These are phyloP conservation scores for Pogostemon cablin DNA, from an alignment of 257 asterid species.

Conservation along the genomic window DNA sequence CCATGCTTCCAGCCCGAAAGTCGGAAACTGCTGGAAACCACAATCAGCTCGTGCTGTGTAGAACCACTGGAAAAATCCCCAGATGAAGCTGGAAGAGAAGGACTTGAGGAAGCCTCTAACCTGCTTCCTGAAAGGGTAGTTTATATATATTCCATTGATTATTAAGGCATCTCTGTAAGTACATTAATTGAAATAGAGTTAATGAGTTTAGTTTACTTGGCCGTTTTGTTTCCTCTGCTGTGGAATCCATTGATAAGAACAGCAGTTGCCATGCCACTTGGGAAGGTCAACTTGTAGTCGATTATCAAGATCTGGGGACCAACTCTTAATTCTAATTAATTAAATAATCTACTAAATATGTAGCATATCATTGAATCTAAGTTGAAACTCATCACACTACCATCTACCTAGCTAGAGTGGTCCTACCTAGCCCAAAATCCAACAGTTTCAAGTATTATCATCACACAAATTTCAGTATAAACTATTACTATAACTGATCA, in stretches of 20 bases:
- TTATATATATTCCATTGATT: no score
- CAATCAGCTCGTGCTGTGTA: conserved; percentile 68
- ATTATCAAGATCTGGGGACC: conserved; percentile 72
- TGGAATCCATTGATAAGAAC: conserved; percentile 92
- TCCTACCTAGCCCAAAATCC: no score
- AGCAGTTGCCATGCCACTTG: conserved; percentile 95
- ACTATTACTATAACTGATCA: background rate
- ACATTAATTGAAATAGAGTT: no score
- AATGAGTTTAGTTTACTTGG: conserved; percentile 48
- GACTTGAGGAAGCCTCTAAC: conserved; percentile 67
- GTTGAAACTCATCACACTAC: no score
- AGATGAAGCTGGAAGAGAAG: conserved; percentile 61
- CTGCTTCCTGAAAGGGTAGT: conserved; percentile 56
- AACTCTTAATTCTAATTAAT: no score
- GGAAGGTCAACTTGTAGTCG: conserved; percentile 86
- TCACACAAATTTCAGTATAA: background rate
- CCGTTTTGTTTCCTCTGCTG: conserved; percentile 63
- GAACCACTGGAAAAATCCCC: conserved; percentile 95
- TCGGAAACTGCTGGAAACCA: conserved; percentile 80
- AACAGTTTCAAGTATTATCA: no score
- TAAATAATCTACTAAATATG: no score
- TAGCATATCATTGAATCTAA: no score
- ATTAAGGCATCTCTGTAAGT: no score
- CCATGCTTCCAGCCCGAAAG: conserved; percentile 82
- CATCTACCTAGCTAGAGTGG: no score